Percentiles rank a stretch among this genome's conserved stretches.
phyloP scores from a whole-genome alignment of 495 filamentous ascomycete genomes.

The Barbatosphaeria neglecta region DNA sequence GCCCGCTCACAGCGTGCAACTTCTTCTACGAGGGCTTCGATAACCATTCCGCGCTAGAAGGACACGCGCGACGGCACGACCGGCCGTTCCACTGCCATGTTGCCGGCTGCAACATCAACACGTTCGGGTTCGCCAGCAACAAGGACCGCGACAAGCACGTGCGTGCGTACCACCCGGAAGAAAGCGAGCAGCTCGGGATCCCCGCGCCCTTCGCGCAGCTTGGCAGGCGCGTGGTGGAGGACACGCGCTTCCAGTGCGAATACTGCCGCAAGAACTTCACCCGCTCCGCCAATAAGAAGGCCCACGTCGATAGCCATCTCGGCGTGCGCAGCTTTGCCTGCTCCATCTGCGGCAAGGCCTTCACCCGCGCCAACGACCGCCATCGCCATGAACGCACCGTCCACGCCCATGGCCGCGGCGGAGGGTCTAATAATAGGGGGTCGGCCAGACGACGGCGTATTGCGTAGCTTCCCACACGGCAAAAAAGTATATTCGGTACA shows the following conservation, averaged over 20 bases:
- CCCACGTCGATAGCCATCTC: slow-evolving; percentile 36
- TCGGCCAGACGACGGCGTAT: too few species aligned
- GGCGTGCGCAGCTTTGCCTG: slow-evolving; percentile 36
- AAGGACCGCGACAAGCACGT: slow-evolving; percentile 30
- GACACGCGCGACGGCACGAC: slow-evolving; percentile 25
- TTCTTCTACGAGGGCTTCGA: slow-evolving; percentile 35
- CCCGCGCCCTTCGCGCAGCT: slow-evolving; percentile 1
- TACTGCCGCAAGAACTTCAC: slow-evolving; percentile 38
- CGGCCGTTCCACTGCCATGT: slow-evolving; percentile 25
- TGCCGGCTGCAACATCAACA: slow-evolving; percentile 12
- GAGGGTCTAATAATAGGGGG: too few species aligned
- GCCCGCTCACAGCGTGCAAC: slow-evolving; percentile 24
- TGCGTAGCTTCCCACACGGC: too few species aligned
- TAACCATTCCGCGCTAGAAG: slow-evolving; percentile 12
- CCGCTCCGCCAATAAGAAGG: slow-evolving; percentile 32
- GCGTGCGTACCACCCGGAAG: slow-evolving; percentile 11
- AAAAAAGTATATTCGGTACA: too few species aligned
- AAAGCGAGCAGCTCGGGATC: slow-evolving; percentile 1
- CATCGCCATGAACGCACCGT: slow-evolving; percentile 29
- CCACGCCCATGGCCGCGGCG: background rate
- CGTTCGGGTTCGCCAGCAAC: slow-evolving; percentile 25
- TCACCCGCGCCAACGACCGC: slow-evolving; percentile 35
- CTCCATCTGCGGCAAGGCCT: slow-evolving; percentile 16
- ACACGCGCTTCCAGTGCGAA: slow-evolving; percentile 30
- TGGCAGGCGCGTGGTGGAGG: background rate